Percentiles rank a stretch among this genome's conserved stretches.
Evolutionary conservation across 768 basidiomycete genomes (phyloP).

Genomic region (Collybia mongolica): DNA sequence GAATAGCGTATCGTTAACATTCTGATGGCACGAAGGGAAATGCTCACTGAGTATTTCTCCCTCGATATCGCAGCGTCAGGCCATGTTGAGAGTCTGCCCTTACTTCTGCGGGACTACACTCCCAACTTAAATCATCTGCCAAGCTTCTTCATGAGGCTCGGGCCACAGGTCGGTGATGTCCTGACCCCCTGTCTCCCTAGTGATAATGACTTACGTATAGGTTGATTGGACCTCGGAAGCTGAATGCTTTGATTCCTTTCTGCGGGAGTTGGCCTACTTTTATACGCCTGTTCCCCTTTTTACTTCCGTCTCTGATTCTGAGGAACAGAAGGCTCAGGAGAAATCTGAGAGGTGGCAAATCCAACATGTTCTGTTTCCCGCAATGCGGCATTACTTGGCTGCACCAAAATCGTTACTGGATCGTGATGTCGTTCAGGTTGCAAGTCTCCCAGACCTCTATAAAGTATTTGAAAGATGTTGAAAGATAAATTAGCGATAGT

Average conservation of each 20-base stretch:
- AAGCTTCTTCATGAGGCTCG: conserved; percentile 85
- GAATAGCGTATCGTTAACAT: conserved; percentile 62
- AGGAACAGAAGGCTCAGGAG: conserved; percentile 40
- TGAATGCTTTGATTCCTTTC: conserved; percentile 82
- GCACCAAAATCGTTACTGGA: conserved; percentile 69
- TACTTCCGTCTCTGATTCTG: conserved; percentile 12
- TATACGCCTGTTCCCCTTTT: conserved; percentile 54
- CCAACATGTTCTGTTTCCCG: conserved; percentile 88
- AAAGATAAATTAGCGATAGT: conserved; percentile 9
- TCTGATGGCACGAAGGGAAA: conserved; percentile 62
- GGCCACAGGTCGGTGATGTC: conserved; percentile 71
- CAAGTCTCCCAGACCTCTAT: conserved; percentile 89
- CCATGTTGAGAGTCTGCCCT: conserved; percentile 71
- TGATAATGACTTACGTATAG: conserved; percentile 33
- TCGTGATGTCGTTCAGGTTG: conserved; percentile 80
- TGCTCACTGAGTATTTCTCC: conserved; percentile 93
- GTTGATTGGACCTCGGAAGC: conserved; percentile 87
- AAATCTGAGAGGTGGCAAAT: conserved; percentile 81
- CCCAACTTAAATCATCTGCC: conserved; percentile 92
- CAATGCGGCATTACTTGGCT: conserved; percentile 72
- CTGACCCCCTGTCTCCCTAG: conserved; percentile 2
- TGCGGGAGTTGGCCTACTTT: conserved; percentile 90
- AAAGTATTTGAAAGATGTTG: conserved; percentile 93
- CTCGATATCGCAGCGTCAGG: conserved; percentile 68
- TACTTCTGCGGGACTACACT: conserved; percentile 82